Conservation (phyloP, 805 yeast species). For the Candida jianshihensis region DNA sequence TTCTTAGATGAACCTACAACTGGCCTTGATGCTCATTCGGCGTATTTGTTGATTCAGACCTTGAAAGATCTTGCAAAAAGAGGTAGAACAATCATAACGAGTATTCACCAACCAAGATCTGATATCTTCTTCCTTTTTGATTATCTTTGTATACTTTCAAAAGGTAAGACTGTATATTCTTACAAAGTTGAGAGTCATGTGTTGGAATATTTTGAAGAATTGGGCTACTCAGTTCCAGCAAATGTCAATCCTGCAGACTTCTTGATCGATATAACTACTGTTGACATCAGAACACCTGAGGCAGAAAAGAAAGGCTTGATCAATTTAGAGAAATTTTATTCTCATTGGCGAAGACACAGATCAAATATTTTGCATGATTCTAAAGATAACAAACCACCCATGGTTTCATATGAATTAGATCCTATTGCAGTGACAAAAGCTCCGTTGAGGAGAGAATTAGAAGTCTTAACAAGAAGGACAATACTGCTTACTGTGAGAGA, state of each 20-base stretch:
- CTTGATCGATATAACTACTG: conserved; percentile 41
- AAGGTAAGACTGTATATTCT: conserved; percentile 41
- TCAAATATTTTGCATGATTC: not conserved
- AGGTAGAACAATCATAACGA: conserved; percentile 68
- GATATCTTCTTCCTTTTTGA: conserved; percentile 73
- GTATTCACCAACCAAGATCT: conserved; percentile 82
- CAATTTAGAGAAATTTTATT: conserved; percentile 26
- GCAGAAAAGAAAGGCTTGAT: conserved; percentile 27
- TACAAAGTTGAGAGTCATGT: conserved; percentile 35
- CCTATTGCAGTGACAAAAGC: conserved; percentile 23
- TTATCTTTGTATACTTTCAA: conserved; percentile 57
- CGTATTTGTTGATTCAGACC: conserved; percentile 56
- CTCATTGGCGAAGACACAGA: conserved; percentile 27
- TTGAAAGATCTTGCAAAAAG: conserved; percentile 49
- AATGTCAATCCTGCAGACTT: conserved; percentile 47
- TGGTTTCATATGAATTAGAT: not conserved
- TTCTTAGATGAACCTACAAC: conserved; percentile 88
- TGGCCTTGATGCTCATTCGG: conserved; percentile 78
- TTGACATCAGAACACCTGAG: conserved; percentile 34
- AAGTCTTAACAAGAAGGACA: conserved; percentile 34
- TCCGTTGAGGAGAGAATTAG: conserved; percentile 37
- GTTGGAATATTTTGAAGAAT: conserved; percentile 35
- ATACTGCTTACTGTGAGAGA: conserved; percentile 38
- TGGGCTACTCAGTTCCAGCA: conserved; percentile 35
- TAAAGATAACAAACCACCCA: not conserved